A percentile compares a stretch with the other conserved stretches of the same genome.
phyloP scores from a whole-genome alignment of 192 early-diverging fungal genomes.

The Podila epigama region DNA sequence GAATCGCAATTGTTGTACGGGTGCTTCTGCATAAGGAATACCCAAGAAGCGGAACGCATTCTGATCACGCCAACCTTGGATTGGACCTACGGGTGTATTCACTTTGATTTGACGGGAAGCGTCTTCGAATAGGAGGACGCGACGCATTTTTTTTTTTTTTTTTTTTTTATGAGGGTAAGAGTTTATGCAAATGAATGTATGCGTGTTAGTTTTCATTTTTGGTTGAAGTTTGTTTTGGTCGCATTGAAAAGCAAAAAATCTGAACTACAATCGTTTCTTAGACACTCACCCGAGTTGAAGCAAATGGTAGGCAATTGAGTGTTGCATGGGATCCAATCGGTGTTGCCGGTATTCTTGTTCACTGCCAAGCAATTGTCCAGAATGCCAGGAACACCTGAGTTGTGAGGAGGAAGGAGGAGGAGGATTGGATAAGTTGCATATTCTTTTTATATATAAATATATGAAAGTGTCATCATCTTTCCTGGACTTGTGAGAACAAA shows the following conservation, averaged over 20 bases:
- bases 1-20: conserved; percentile 51
- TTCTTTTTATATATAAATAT: no score
- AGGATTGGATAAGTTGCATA: neutral
- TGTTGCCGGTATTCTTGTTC: conserved; percentile 37
- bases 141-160: no score
- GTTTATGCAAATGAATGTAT: no score
- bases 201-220: no score
- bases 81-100: conserved; percentile 27
- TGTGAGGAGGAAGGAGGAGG: neutral
- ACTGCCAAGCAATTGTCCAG: conserved; percentile 30
- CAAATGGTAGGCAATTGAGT: conserved; percentile 23
- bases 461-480: no score
- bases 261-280: no score
- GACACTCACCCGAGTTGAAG: conserved; percentile 29
- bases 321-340: conserved; percentile 32
- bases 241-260: no score
- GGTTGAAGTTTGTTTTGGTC: no score
- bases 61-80: conserved; percentile 39
- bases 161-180: no score
- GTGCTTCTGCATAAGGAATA: conserved; percentile 59
- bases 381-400: conserved; percentile 16
- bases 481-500: no score
- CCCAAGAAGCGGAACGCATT: conserved; percentile 50
- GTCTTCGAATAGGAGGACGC: conserved; percentile 34
- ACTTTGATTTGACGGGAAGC: conserved; percentile 45